Base-by-base conservation (phyloP, 305 asterid genomes). In the Rubia peregrina region DNA sequence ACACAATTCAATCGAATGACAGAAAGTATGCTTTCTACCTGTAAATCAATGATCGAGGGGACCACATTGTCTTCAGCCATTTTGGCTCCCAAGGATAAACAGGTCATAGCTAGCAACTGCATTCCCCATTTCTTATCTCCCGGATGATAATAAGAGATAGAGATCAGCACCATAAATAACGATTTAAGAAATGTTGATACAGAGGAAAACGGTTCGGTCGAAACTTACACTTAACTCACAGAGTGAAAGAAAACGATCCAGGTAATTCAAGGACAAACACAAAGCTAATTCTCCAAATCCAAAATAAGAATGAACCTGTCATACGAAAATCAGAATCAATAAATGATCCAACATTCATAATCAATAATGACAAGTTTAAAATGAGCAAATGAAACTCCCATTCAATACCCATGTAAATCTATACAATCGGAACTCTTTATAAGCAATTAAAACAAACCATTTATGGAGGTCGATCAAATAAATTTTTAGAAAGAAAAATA, bases 31-130 rank as follows among this genome's bases (percentile, higher is more conserved):
- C 1, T 26, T 13, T 76, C 82, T 72, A 91, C 96, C 95, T 92
- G 98, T 66, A 92, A 71, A 69, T 87, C 85, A 17, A 81, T 75
- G 11, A 80, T 56, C 26, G 75, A 67, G 33, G 92, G 95, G 24
- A 85, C 82, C 42, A 26, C 30, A 0, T 79, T 40, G 70, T 84
- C 80, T 84, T 90, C 98, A 30, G 87, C 96, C 77, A 92, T 60
- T 77, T 92, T 92, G 76, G 88, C 88, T 11, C 95, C 96, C 49
- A 88, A 56, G 14, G 89, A 90, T 66, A 90, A 84, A 69, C 98
- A 92, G 8, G 95, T 83, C 3, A 92, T 92, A 43, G 95, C 89
- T 66, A 80, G 73, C 80, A 92, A 79, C 59, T 88, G 95, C 67
- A 79, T 36, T 36, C 78, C 76, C 96, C 98, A 92, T 17, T 64